Evolutionary conservation across 2,329 filamentous ascomycete species (phyloP).

Genomic region (Trichoderma afroharzianum): DNA sequence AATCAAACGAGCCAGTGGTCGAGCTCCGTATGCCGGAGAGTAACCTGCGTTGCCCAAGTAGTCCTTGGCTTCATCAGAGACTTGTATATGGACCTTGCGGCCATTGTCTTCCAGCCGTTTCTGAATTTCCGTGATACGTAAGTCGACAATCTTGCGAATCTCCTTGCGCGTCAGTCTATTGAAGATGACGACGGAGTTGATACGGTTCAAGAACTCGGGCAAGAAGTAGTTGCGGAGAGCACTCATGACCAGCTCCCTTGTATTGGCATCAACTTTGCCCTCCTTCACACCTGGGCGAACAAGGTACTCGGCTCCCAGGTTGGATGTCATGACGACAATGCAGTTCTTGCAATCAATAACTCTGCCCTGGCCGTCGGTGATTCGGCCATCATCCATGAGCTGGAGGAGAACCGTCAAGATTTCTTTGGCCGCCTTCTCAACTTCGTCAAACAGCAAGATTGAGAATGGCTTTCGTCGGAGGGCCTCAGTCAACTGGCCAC

Average conservation of each 20-base stretch:
- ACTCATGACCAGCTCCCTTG: constrained; percentile 84
- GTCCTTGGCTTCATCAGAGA: constrained; percentile 82
- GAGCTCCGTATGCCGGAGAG: constrained; percentile 89
- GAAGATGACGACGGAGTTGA: constrained; percentile 95
- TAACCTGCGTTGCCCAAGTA: constrained; percentile 91
- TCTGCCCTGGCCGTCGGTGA: constrained; percentile 95
- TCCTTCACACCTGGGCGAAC: constrained; percentile 72
- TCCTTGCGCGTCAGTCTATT: constrained; percentile 87
- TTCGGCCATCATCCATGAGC: constrained; percentile 98
- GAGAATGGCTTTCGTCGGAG: constrained; percentile 95
- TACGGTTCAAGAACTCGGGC: constrained; percentile 97
- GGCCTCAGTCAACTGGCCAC: constrained; percentile 91
- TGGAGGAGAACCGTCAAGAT: constrained; percentile 95
- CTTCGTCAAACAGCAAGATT: constrained; percentile 94
- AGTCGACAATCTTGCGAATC: constrained; percentile 93
- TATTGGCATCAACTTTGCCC: constrained; percentile 81
- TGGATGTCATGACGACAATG: constrained; percentile 99
- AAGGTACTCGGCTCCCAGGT: constrained; percentile 93
- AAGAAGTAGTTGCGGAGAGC: constrained; percentile 94
- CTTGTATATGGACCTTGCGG: constrained; percentile 79
- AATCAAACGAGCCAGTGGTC: constrained; percentile 83
- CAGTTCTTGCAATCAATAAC: constrained; percentile 95
- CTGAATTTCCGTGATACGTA: constrained; percentile 85
- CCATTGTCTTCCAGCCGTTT: constrained; percentile 81
- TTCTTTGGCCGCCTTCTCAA: constrained; percentile 98